Conservation (phyloP, 192 early-diverging fungal genomes). For the Podila verticillata region DNA sequence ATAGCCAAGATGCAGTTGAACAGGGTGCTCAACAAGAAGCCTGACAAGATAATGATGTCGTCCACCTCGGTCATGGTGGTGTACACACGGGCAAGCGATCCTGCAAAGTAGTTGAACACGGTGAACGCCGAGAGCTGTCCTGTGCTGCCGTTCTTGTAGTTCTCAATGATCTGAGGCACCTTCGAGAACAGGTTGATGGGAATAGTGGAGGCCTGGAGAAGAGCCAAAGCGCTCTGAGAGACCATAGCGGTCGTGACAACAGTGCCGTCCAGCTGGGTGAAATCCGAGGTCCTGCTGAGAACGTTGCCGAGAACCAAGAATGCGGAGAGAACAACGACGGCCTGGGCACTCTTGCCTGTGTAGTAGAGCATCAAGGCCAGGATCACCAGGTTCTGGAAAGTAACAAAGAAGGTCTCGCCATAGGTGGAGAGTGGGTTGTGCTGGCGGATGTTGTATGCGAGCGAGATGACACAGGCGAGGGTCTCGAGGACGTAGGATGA, state of each 20-base stretch:
- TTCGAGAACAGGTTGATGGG: slow-evolving; percentile 83
- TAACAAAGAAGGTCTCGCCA: slow-evolving; percentile 87
- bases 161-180: slow-evolving; percentile 90
- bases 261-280: slow-evolving; percentile 33
- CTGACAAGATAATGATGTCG: slow-evolving; percentile 79
- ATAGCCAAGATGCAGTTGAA: slow-evolving; percentile 82
- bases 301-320: slow-evolving; percentile 42
- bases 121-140: slow-evolving; percentile 94
- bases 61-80: slow-evolving; percentile 94
- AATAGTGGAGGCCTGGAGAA: slow-evolving; percentile 81
- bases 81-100: slow-evolving; percentile 86
- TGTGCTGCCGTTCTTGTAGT: slow-evolving; percentile 83
- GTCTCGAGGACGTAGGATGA: slow-evolving; percentile 86
- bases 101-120: slow-evolving; percentile 88
- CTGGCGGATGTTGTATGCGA: slow-evolving; percentile 89
- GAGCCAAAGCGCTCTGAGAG: slow-evolving; percentile 59
- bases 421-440: slow-evolving; percentile 90
- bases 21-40: slow-evolving; percentile 71
- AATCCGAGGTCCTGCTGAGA: slow-evolving; percentile 28
- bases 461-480: slow-evolving; percentile 74
- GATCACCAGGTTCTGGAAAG: slow-evolving; percentile 85
- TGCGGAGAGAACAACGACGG: slow-evolving; percentile 56
- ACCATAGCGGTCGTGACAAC: slow-evolving; percentile 66
- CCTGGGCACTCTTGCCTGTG: slow-evolving; percentile 49
- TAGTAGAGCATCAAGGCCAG: slow-evolving; percentile 72